Evolutionary conservation across 1,139 yeast genomes (phyloP).

Genomic region (Debaryomycetaceae sp.): DNA sequence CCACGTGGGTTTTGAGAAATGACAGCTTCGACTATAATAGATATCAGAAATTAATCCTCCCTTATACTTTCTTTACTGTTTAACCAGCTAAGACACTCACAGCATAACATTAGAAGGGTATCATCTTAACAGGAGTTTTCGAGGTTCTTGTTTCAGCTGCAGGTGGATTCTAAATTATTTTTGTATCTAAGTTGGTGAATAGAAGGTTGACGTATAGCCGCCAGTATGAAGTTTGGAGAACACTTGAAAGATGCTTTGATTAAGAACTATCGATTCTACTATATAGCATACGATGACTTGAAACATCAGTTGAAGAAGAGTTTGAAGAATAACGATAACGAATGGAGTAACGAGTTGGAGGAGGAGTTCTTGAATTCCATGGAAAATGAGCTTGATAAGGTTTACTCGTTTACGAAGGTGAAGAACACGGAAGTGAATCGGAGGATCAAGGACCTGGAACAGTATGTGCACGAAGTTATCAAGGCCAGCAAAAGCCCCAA

Average conservation of each 20-base stretch:
- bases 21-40: no score
- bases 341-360: slow-evolving; percentile 76
- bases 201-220: background rate
- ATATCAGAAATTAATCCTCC: no score
- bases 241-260: slow-evolving; percentile 70
- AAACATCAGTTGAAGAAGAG: slow-evolving; percentile 75
- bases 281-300: slow-evolving; percentile 85
- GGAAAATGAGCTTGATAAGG: slow-evolving; percentile 85
- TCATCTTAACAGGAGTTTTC: no score
- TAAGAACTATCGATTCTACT: slow-evolving; percentile 84
- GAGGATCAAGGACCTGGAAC: slow-evolving; percentile 78
- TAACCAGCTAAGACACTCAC: no score
- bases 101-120: no score
- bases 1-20: no score
- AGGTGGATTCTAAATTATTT: background rate
- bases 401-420: slow-evolving; percentile 83
- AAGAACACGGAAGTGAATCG: slow-evolving; percentile 81
- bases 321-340: slow-evolving; percentile 47
- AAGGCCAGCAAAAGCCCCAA: slow-evolving; percentile 30
- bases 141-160: no score
- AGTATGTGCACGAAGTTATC: slow-evolving; percentile 63
- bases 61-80: no score
- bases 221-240: slow-evolving; percentile 70
- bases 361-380: slow-evolving; percentile 72
- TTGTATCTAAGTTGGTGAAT: background rate